Base-by-base conservation (phyloP, 495 filamentous ascomycete genomes). In the Aspergillus campestris region DNA sequence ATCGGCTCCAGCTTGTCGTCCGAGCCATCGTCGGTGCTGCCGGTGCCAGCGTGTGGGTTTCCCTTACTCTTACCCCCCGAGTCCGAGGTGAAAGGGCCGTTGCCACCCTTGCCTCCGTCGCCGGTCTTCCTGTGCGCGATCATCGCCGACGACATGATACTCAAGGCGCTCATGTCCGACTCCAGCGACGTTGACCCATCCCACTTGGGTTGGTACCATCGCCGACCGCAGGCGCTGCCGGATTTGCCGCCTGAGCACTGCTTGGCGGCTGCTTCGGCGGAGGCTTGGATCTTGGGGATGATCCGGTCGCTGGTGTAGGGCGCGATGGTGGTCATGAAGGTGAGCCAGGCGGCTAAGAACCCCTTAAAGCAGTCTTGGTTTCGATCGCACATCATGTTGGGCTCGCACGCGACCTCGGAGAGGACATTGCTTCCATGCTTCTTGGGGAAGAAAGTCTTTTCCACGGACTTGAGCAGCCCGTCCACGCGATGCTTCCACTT, bases 311-410 rank as follows among this genome's bases (percentile, higher is more conserved):
- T 61, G 8, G 78, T 83, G 46, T 71, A 78, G 4, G 86, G 84
- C 5, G 81, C 85, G 48, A 89, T 71, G 45, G 80, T 79, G 8
- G 79, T 69, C 31, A 78, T 74, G 31, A 74, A 75, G 2, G 80
- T 78, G 57, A 91, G 68, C 83, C 82, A 88, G 7, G 79, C 79
- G 32, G 80, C 64, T 12, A 88, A 67, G 53, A 86, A 83, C 7
- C 83, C 84, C 63, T 90, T 91, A 73, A 88, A 89, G 35, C 73
- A 77, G 42, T 71, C 71, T 59, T 86, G 79, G 55, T 91, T 87
- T 38, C 70, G 70, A 59, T 86, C 74, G 62, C 87, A 94, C 40
- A 74, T 78, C 40, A 64, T 70, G 28, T 64, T 60, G 0, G 68
- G 58, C 54, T 94, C 87, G 69, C 86, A 91, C 36, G 81, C 75